A percentile compares a stretch with the other conserved stretches of the same genome.
phyloP scores from a whole-genome alignment of 176 grass and related monocot species.

The Zizania latifolia region DNA sequence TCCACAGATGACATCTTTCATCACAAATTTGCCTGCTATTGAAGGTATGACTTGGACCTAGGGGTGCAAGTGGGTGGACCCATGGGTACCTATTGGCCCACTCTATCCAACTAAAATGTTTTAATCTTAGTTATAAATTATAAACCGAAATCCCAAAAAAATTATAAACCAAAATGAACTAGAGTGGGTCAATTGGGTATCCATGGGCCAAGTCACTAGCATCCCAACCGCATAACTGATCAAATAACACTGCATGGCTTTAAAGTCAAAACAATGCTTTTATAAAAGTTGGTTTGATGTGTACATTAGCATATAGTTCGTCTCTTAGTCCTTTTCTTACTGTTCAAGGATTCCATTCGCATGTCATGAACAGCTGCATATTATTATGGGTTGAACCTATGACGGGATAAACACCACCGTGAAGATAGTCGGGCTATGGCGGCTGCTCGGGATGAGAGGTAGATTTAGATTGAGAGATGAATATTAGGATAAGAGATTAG shows the following conservation, averaged over 20 bases:
- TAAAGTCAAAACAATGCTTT: background rate
- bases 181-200: background rate
- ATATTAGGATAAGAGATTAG: too few species aligned
- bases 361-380: background rate
- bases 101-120: background rate
- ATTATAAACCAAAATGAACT: background rate
- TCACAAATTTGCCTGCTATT: slow-evolving; percentile 77
- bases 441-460: too few species aligned
- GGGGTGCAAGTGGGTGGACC: background rate
- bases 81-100: background rate
- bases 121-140: background rate
- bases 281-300: background rate
- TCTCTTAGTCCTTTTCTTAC: background rate
- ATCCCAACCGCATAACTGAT: background rate
- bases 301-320: background rate
- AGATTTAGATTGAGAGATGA: too few species aligned
- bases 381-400: too few species aligned
- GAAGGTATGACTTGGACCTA: slow-evolving; percentile 59
- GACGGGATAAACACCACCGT: too few species aligned
- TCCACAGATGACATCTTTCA: slow-evolving; percentile 45
- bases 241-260: background rate
- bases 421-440: too few species aligned
- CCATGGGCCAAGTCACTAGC: background rate
- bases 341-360: slow-evolving; percentile 5
- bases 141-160: too few species aligned